Base-by-base conservation (phyloP, 768 basidiomycete species). In the Lactarius evosmus region DNA sequence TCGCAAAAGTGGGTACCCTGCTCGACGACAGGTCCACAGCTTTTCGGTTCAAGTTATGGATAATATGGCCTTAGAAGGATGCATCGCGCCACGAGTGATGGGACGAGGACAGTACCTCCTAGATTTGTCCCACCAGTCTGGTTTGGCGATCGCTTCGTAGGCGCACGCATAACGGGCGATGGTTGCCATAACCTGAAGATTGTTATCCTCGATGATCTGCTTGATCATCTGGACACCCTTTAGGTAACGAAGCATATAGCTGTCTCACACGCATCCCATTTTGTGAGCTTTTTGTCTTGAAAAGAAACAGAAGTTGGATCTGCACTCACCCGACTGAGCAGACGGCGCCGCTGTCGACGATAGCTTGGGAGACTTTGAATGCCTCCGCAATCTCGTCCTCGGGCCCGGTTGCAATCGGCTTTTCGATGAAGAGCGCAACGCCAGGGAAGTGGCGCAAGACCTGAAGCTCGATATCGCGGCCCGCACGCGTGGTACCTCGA, bases 1-100 rank as follows among this genome's bases (percentile, higher is more conserved):
- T 98, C 95, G 70, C 93, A 95, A 78, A 98, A 96, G 78, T 98
- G 96, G 16, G 96, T 98, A 53, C 93, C 95, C 78, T 94, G 91
- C 75, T 94, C 93, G 67, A 95, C 78, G 69, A 95, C 81, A 5
- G 93, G 91, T 22, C 91, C 91, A 59, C 84, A 88, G 72, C 90
- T 88, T 30, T 57, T 17, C n/a, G 33, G 46, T 38, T 34, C 30
- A 52, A 68, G 17, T 56, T 14, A 40, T 40, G 7, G 62, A 61
- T 32, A 68, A 49, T 7, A 44, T 54, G 40, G 32, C 46, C 51
- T 41, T 49, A 36, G 46, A 27, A 36, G 17, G 40, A 56, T 54
- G 16, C 16, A 14, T 30, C 51, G 33, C 29, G 38, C 50, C 40
- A 44, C 27, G 40, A 33, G 33, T 34, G 36, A 49, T 25, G n/a